Base-by-base conservation (phyloP, 23 red algal species). In the Gracilaria gracilis region DNA sequence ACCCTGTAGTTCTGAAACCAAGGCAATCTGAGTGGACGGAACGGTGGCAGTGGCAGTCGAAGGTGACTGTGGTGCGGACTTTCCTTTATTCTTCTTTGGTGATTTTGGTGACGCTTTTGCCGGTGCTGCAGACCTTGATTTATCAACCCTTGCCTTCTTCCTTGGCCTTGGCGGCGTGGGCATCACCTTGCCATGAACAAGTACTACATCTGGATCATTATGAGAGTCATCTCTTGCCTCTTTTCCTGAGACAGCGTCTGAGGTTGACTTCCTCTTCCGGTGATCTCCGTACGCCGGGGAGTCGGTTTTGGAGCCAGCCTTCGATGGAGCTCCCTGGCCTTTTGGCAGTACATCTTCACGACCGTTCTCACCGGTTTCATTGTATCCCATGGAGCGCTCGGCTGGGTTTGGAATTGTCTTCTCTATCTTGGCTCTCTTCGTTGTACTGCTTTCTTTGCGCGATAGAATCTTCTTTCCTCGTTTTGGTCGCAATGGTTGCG, bases 141-240 rank as follows among this genome's bases (percentile, higher is more conserved):
- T 35, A 1, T 70, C 65, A 70, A 70, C 31, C 35, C 35, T 70
- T 3, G 65, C 65, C 17, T 70, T 70, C 27, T 70, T 70, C 28
- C 31, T 33, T 25, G 28, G 1, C 35, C 65, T 33, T 13, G 31
- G 28, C 34, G 65, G 4, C 2, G 27, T 3, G 34, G 65, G 4
- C 1, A 11, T 4, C 14, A 33, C 4, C 25, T 16, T 38, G 9
- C 31, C 34, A 3, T 70, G 31, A 70, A 70, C 17, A 1, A 70
- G 9, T 33, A 35, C 65, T 2, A 70, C 4, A 35, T 70, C 65
- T 2, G 65, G 12, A 12, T 70, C 35, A 36, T 33, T 25, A 9
- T 34, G 13, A 11, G 65, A 70, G 14, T 7, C 35, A 70, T 70
- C 4, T 70, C 27, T 19, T 36, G 15, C 65, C 2, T 58, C 54